Evolutionary conservation across 75 land plant species (phyloP), one percentile per base, ranked within the genome.

Genomic region (Ceratopteris richardii): DNA sequence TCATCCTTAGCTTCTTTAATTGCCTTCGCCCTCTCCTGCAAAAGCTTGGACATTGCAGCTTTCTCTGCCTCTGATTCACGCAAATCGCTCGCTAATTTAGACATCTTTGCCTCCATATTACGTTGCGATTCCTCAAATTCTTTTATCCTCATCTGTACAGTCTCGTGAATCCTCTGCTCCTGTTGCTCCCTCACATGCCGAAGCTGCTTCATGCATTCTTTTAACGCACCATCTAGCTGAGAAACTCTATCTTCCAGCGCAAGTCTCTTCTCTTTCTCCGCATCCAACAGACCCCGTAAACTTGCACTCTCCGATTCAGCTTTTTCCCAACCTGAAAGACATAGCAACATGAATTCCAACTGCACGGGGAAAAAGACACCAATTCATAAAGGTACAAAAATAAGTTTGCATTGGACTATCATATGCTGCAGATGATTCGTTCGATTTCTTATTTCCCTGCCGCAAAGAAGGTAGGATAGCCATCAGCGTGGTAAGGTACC

Each of bases 261-360:
- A 29, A 41, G 19, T 44, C 59, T 63, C 40, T 66, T 68, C 31
- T 69, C 65, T 16, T 59, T 19, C 31, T 74, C 77, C 57, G 61
- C 64, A 39, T 87, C 83, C 0, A 87, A 60, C 57, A 81, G 78
- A 63, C 75, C 57, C 53, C 73, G 87, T 33, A 82, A 52, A n/a
- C 47, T 40, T 4, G 56, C 58, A n/a, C 66, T 75, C 61, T 84
- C 88, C 22, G 57, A 69, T 69, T 84, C 85, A 27, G 88, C 77
- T 52, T 68, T 80, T 58, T 81, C 81, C 89, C 94, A 82, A 24
- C 89, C 97, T 92, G 73, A 41, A 51, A 26, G 31, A 29, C 5
- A 9, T 25, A 24, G 29, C 9, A n/a, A n/a, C n/a, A n/a, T n/a
- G n/a, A n/a, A n/a, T n/a, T n/a, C n/a, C n/a, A n/a, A n/a, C 83